Conservation (phyloP, 257 asterid genomes). For the Solanum chilense region DNA sequence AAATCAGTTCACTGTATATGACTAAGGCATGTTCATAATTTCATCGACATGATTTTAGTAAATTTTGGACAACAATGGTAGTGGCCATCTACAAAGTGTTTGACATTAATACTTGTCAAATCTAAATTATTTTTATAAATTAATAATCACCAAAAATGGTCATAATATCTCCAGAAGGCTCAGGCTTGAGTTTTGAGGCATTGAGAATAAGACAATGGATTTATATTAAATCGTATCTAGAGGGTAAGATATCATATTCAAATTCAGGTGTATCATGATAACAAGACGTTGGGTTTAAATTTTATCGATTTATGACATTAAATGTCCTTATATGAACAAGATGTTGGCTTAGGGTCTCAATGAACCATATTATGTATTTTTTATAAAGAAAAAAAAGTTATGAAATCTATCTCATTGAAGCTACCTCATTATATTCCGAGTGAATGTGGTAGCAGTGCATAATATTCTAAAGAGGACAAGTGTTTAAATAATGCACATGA, state of each 20-base stretch:
- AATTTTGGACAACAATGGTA: background rate
- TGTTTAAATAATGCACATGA: background rate
- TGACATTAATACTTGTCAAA: background rate
- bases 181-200: background rate
- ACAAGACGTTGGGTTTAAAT: background rate
- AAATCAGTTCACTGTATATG: background rate
- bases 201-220: background rate
- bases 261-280: no score
- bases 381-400: no score
- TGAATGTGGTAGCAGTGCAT: background rate
- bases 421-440: background rate
- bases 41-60: background rate
- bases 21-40: background rate
- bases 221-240: background rate
- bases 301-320: background rate
- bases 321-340: background rate
- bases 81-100: background rate
- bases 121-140: background rate
- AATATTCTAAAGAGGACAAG: background rate
- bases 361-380: background rate
- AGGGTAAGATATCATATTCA: no score
- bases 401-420: background rate
- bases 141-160: background rate
- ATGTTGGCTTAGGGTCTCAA: background rate
- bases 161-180: background rate